Conservation (phyloP, 345 rosid genomes). For the Ceriops decandra region DNA sequence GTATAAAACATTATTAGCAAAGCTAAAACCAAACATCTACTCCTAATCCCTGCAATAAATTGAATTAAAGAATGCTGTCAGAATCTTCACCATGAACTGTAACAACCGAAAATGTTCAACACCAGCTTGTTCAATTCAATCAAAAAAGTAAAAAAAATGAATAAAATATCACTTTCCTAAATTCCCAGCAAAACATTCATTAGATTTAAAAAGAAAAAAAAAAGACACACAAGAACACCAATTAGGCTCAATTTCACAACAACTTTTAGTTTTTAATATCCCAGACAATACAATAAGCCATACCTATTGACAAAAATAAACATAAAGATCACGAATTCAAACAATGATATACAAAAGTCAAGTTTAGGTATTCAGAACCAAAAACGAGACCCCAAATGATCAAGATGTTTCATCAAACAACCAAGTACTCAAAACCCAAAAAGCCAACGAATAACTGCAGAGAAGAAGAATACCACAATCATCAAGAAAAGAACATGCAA, state of each 20-base stretch:
- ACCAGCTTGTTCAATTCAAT: no score
- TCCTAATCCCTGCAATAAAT: no score
- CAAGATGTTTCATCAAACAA: constrained; percentile 44
- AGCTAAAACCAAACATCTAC: no score
- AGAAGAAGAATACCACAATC: not conserved
- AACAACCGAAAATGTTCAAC: not conserved
- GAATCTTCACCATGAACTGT: not conserved
- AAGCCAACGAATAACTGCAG: not conserved
- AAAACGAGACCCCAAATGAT: constrained; percentile 6
- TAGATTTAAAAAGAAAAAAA: no score
- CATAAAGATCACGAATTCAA: not conserved
- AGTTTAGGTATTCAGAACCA: not conserved
- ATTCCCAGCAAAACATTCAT: no score
- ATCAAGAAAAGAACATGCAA: not conserved
- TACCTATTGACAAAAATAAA: not conserved
- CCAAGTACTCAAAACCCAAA: constrained; percentile 17
- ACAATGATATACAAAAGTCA: not conserved
- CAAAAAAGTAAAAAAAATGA: no score
- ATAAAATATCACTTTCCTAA: no score
- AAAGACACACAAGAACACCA: no score
- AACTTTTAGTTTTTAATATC: no score
- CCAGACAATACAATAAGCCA: no score
- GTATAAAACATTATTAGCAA: not conserved
- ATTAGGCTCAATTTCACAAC: no score
- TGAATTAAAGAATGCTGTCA: not conserved